Conservation (phyloP, 129 eudicot species). For the Helichrysum umbraculigerum region DNA sequence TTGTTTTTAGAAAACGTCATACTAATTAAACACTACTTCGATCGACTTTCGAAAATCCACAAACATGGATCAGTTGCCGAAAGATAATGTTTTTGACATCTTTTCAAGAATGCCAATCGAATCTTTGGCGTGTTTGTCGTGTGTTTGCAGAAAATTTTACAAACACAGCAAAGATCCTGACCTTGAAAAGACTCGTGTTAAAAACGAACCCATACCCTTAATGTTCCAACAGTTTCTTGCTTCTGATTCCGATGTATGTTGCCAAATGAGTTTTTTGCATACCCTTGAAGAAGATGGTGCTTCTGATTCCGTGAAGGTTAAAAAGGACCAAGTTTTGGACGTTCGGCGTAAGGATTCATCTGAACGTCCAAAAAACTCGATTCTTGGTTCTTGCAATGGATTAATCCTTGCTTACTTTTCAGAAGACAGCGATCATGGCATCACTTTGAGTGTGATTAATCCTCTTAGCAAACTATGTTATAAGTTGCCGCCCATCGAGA, state of each 20-base stretch:
- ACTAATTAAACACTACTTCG: too few species aligned
- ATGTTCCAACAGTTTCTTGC: background rate
- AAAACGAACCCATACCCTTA: background rate
- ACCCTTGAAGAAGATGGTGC: background rate
- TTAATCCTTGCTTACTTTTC: background rate
- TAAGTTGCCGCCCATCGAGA: conserved; percentile 15
- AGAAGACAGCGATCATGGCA: background rate
- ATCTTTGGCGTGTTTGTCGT: background rate
- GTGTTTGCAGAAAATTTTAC: too few species aligned
- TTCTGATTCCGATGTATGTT: too few species aligned
- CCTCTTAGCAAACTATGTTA: background rate
- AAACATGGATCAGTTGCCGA: background rate
- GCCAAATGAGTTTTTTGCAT: background rate
- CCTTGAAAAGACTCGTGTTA: background rate
- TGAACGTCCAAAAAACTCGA: background rate
- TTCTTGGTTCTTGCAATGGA: conserved; percentile 23
- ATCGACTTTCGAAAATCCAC: too few species aligned
- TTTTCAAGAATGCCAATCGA: background rate
- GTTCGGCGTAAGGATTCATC: background rate
- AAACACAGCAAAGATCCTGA: background rate
- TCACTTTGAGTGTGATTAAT: background rate
- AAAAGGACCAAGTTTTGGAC: background rate
- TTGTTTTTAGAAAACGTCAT: too few species aligned
- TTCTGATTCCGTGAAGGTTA: background rate
- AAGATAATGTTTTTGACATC: background rate